phyloP scores from a whole-genome alignment of 371 early-diverging fungal genomes.

The Actinomucor elegans region DNA sequence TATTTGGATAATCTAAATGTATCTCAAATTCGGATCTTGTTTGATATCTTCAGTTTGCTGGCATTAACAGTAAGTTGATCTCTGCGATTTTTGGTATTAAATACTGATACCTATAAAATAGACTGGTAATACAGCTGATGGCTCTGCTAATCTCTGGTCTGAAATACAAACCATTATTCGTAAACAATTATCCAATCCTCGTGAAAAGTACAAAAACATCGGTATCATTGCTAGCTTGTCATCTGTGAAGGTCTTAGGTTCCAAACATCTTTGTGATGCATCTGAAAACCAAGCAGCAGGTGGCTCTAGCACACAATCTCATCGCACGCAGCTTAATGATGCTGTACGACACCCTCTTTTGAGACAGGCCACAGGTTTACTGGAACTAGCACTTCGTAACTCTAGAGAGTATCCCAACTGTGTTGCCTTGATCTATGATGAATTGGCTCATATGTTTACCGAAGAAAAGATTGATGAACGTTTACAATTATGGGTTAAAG shows the following conservation, averaged over 20 bases:
- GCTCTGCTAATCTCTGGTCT: slow-evolving; percentile 45
- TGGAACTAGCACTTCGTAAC: slow-evolving; percentile 45
- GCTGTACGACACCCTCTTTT: slow-evolving; percentile 41
- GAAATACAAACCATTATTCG: slow-evolving; percentile 78
- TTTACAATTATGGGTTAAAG: slow-evolving; percentile 69
- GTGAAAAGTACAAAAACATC: slow-evolving; percentile 70
- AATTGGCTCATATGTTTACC: slow-evolving; percentile 63
- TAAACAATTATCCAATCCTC: slow-evolving; percentile 78
- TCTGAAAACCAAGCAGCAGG: slow-evolving; percentile 1
- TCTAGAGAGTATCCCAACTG: slow-evolving; percentile 55
- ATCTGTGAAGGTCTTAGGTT: slow-evolving; percentile 66
- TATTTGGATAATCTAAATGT: slow-evolving; percentile 71
- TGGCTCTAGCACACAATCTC: slow-evolving; percentile 18
- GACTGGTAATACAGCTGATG: slow-evolving; percentile 21
- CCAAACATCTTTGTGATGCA: slow-evolving; percentile 26
- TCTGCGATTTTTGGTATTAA: slow-evolving; percentile 4
- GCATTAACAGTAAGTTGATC: slow-evolving; percentile 54
- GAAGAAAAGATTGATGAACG: slow-evolving; percentile 52
- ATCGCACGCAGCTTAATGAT: neutral
- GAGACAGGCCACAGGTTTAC: slow-evolving; percentile 39
- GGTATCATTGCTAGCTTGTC: slow-evolving; percentile 79
- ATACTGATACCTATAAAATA: neutral
- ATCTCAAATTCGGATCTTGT: slow-evolving; percentile 68
- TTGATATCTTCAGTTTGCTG: slow-evolving; percentile 70
- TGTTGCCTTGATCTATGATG: slow-evolving; percentile 72